Evolutionary conservation across 345 rosid species (phyloP).

Genomic region (Combretum micranthum): DNA sequence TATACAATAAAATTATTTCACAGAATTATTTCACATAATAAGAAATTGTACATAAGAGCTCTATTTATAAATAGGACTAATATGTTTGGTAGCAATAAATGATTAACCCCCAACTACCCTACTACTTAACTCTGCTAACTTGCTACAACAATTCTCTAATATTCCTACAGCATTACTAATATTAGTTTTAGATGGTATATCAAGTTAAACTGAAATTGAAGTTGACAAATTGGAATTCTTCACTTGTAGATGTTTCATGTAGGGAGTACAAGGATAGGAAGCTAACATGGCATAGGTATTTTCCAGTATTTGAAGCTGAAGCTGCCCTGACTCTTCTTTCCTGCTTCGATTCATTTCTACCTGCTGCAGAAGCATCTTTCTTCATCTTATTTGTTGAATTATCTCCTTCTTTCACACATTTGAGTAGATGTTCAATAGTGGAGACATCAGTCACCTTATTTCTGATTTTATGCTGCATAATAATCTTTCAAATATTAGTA

Average conservation of each 20-base stretch:
- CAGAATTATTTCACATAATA: no score
- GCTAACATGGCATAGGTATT: slow-evolving; percentile 50
- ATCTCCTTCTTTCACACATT: slow-evolving; percentile 33
- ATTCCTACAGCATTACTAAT: no score
- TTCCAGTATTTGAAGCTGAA: slow-evolving; percentile 1
- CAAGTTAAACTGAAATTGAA: background rate
- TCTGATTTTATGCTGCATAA: slow-evolving; percentile 42
- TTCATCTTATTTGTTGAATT: slow-evolving; percentile 7
- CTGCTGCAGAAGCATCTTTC: slow-evolving; percentile 19
- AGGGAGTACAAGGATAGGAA: slow-evolving; percentile 3
- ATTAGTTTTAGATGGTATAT: no score
- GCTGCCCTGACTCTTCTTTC: background rate
- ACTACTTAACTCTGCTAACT: no score
- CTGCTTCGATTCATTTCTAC: slow-evolving; percentile 17
- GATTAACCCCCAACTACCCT: no score
- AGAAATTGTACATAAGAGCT: no score
- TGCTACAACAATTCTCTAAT: no score
- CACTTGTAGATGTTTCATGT: background rate
- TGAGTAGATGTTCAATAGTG: slow-evolving; percentile 61
- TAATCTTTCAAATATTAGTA: background rate
- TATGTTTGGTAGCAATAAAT: no score
- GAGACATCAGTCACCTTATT: slow-evolving; percentile 18
- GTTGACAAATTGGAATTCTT: background rate
- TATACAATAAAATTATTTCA: no score
- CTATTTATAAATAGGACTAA: no score